Evolutionary conservation across 2,329 filamentous ascomycete genomes (phyloP).

Genomic region (Penicillium paneum): DNA sequence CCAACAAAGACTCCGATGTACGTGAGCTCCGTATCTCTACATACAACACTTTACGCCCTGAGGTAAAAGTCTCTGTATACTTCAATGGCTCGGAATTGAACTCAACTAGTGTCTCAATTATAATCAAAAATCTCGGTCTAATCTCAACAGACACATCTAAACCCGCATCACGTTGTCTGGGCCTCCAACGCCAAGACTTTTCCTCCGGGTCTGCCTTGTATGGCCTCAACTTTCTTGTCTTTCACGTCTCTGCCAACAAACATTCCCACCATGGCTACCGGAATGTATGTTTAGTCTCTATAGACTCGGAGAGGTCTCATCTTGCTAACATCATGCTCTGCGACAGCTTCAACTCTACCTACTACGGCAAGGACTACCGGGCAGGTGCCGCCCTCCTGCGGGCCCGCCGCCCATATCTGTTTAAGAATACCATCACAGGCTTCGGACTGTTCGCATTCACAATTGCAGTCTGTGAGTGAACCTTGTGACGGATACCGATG

Average conservation of each 20-base stretch:
- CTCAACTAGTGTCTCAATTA: background rate
- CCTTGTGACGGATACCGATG: background rate
- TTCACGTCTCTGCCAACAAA: background rate
- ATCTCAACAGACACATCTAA: background rate
- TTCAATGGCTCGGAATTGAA: background rate
- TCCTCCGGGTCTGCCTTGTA: slow-evolving; percentile 14
- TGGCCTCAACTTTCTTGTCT: slow-evolving; percentile 9
- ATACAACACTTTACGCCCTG: background rate
- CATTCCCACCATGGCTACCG: slow-evolving; percentile 20
- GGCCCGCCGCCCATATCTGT: slow-evolving; percentile 83
- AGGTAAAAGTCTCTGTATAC: background rate
- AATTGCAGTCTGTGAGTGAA: slow-evolving; percentile 77
- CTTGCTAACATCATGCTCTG: slow-evolving; percentile 1
- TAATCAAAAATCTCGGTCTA: background rate
- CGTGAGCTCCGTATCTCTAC: background rate
- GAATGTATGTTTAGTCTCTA: slow-evolving; percentile 20
- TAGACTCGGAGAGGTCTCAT: background rate
- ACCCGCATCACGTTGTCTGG: slow-evolving; percentile 3
- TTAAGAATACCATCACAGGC: slow-evolving; percentile 84
- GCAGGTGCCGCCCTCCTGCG: slow-evolving; percentile 87
- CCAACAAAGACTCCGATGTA: slow-evolving; percentile 4
- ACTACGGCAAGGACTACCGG: slow-evolving; percentile 85
- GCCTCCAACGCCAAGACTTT: slow-evolving; percentile 21
- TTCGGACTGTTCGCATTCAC: slow-evolving; percentile 70
- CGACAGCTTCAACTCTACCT: slow-evolving; percentile 66